Evolutionary conservation across 768 basidiomycete species (phyloP).

Genomic region (Amanita muscaria): DNA sequence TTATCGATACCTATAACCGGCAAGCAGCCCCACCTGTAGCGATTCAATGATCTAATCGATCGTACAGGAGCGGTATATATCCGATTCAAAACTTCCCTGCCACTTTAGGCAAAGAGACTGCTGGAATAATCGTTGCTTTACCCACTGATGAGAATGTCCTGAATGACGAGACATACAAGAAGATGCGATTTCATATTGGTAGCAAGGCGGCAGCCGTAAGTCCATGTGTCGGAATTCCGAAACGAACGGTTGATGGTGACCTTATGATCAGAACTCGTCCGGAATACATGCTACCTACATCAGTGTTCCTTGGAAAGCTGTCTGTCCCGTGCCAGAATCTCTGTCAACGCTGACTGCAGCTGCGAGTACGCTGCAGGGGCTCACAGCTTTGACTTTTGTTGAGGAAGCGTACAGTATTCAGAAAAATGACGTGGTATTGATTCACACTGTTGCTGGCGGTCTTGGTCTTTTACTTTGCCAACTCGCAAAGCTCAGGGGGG

Average conservation of each 20-base stretch:
- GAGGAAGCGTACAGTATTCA: conserved; percentile 83
- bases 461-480: conserved; percentile 66
- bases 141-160: conserved; percentile 59
- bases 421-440: conserved; percentile 67
- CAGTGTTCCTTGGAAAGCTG: conserved; percentile 52
- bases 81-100: conserved; percentile 48
- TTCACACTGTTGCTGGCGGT: conserved; percentile 91
- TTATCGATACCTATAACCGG: conserved; percentile 79
- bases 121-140: conserved; percentile 67
- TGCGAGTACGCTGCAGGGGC: conserved; percentile 60
- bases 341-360: conserved; percentile 58
- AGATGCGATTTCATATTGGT: conserved; percentile 59
- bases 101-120: conserved; percentile 67
- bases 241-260: background rate
- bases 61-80: conserved; percentile 58
- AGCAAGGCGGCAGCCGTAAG: conserved; percentile 63
- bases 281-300: conserved; percentile 67
- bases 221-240: background rate
- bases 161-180: conserved; percentile 53
- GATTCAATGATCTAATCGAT: background rate
- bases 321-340: conserved; percentile 55
- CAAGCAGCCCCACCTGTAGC: conserved; percentile 18
- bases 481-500: conserved; percentile 64
- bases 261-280: conserved; percentile 23
- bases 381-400: conserved; percentile 72